These are phyloP conservation scores for Trichoderma simmonsii DNA, from an alignment of 2,329 filamentous ascomycete species.

Conservation along the genomic window DNA sequence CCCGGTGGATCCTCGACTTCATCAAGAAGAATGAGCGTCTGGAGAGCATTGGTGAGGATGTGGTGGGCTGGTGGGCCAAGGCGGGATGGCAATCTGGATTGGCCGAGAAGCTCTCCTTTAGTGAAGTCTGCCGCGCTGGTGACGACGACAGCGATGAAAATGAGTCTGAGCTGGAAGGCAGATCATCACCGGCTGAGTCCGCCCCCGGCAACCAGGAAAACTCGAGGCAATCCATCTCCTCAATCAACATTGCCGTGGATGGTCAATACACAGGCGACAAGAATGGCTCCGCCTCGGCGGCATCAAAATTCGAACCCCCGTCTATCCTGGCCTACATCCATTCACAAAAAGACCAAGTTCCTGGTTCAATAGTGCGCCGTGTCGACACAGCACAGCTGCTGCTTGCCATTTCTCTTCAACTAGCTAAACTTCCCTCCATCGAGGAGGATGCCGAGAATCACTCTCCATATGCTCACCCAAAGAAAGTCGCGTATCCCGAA, in stretches of 20 bases:
- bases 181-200: constrained; percentile 27
- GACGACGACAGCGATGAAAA: constrained; percentile 38
- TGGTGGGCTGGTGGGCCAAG: constrained; percentile 95
- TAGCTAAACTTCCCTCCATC: constrained; percentile 76
- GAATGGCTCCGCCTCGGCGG: background rate
- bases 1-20: constrained; percentile 85
- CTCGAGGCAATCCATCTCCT: background rate
- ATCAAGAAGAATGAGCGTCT: constrained; percentile 75
- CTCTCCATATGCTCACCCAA: constrained; percentile 72
- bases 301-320: constrained; percentile 48
- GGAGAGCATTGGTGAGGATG: constrained; percentile 85
- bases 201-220: constrained; percentile 23
- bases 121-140: constrained; percentile 53
- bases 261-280: background rate
- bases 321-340: constrained; percentile 82
- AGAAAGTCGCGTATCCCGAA: constrained; percentile 80
- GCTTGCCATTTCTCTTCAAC: constrained; percentile 74
- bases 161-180: constrained; percentile 30
- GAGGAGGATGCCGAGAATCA: constrained; percentile 58
- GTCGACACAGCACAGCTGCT: constrained; percentile 85
- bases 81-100: constrained; percentile 84
- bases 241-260: background rate
- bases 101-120: constrained; percentile 71
- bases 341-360: constrained; percentile 43
- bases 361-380: constrained; percentile 70